phyloP scores from a whole-genome alignment of 805 yeast species.

The Myxozyma vanderwaltii region DNA sequence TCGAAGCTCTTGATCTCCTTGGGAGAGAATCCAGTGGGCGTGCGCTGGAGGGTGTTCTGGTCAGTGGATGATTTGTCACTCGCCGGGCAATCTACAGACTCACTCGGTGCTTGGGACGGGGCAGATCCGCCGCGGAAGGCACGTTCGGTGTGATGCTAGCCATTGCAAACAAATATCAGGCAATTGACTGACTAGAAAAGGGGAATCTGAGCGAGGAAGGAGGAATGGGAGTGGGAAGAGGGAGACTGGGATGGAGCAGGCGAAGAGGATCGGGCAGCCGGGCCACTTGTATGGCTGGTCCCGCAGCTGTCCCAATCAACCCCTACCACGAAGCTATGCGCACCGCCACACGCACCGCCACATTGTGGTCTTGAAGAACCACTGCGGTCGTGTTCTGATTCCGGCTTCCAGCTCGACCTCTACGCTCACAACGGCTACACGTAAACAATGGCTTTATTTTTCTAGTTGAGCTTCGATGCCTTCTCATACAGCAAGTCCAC shows the following conservation, averaged over 20 bases:
- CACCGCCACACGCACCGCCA: conserved; percentile 12
- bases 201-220: not conserved
- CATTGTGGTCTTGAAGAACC: conserved; percentile 1
- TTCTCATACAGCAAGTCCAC: conserved; percentile 92
- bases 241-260: not conserved
- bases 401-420: too few species aligned
- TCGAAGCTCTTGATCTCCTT: conserved; percentile 84
- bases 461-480: conserved; percentile 31
- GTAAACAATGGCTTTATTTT: too few species aligned
- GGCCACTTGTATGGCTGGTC: too few species aligned
- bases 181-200: not conserved
- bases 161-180: conserved; percentile 1
- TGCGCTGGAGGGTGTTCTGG: conserved; percentile 49
- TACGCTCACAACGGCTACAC: too few species aligned
- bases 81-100: conserved; percentile 2
- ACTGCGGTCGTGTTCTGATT: not conserved
- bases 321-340: conserved; percentile 3
- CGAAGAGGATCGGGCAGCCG: not conserved
- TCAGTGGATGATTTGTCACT: not conserved
- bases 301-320: not conserved
- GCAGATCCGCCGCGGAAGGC: conserved; percentile 10
- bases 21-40: conserved; percentile 89
- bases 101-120: conserved; percentile 33
- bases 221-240: not conserved
- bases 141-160: conserved; percentile 9